Evolutionary conservation across 306 rosid species (phyloP).

Genomic region (Ormosia emarginata): DNA sequence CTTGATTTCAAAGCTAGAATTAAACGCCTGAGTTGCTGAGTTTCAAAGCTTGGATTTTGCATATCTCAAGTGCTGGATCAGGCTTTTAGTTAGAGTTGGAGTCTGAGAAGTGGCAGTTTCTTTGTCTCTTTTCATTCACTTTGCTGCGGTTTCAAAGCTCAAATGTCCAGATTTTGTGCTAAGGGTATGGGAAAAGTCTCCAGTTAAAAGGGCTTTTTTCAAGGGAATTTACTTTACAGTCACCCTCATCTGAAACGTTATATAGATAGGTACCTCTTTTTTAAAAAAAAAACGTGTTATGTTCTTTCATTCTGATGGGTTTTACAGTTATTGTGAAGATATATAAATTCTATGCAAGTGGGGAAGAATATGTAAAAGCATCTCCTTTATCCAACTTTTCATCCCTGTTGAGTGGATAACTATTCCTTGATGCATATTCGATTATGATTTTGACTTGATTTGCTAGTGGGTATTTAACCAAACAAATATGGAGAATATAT

Average conservation of each 20-base stretch:
- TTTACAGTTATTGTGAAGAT: background rate
- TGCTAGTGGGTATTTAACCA: constrained; percentile 12
- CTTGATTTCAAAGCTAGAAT: background rate
- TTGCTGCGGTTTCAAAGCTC: background rate
- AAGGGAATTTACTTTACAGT: background rate
- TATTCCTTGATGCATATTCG: constrained; percentile 22
- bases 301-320: background rate
- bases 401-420: constrained; percentile 6
- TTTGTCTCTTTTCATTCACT: background rate
- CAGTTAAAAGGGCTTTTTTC: background rate
- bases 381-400: background rate
- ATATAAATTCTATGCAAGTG: background rate
- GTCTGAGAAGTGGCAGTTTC: background rate
- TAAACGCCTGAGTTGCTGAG: background rate
- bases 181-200: background rate
- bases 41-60: background rate
- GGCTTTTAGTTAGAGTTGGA: background rate
- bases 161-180: background rate
- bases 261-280: background rate
- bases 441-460: constrained; percentile 14
- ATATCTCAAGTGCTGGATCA: background rate
- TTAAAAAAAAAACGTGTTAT: background rate
- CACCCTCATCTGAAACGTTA: background rate
- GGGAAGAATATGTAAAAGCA: constrained; percentile 13
- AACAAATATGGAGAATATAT: constrained; percentile 3